Percentiles rank a stretch among this genome's conserved stretches.
These are phyloP conservation scores for Aurinia saxatilis DNA, from an alignment of 345 rosid genomes.

Conservation along the genomic window DNA sequence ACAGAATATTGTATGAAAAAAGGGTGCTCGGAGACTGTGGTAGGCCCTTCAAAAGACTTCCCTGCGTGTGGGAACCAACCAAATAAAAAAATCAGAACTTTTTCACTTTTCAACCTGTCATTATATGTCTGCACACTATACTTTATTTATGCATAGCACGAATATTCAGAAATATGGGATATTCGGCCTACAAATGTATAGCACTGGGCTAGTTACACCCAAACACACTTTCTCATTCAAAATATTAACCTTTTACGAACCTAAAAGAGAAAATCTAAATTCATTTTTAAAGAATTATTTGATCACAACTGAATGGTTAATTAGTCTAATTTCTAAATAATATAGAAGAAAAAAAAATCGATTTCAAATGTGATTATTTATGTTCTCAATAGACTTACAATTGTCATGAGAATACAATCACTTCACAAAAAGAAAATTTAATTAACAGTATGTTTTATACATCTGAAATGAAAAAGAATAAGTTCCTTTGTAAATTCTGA, in stretches of 20 bases:
- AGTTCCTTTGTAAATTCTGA: no score
- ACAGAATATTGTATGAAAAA: neutral
- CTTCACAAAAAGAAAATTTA: no score
- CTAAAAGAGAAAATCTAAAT: neutral
- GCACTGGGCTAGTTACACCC: neutral
- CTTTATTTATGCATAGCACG: neutral
- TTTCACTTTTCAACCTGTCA: slow-evolving; percentile 26
- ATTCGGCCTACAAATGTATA: slow-evolving; percentile 4
- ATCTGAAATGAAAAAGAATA: no score
- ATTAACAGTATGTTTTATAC: no score
- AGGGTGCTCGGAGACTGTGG: slow-evolving; percentile 10
- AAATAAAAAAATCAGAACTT: neutral
- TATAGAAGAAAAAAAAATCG: no score
- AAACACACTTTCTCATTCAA: neutral
- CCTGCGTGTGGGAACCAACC: slow-evolving; percentile 45
- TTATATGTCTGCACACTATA: neutral
- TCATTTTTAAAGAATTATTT: no score
- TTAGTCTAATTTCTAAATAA: no score
- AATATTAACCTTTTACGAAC: neutral
- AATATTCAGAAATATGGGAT: slow-evolving; percentile 13
- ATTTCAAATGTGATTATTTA: no score
- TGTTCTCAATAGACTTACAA: no score
- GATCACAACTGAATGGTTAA: no score
- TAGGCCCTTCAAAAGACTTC: slow-evolving; percentile 32
- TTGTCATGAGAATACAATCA: no score